Evolutionary conservation across 768 basidiomycete genomes (phyloP), one percentile per base, ranked within the genome.

Genomic region (Coprinopsis sp.): DNA sequence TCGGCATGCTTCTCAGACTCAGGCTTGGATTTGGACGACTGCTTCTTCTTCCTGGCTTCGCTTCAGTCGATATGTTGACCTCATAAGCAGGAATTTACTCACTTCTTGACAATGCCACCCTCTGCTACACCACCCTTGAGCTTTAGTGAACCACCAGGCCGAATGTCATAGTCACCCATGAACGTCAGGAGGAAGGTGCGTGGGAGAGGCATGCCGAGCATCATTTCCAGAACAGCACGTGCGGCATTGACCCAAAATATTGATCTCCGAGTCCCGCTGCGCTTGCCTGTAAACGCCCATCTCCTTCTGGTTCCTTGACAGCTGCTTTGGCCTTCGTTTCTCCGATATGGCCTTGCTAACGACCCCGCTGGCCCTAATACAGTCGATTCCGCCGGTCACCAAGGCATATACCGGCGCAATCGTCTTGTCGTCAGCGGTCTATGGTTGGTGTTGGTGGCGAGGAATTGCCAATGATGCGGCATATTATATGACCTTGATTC

Each of bases 131-230:
- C 81, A n/a, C 87, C 81, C 70, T 92, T 94, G 59, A 94, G 76
- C 65, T 91, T 94, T 63, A 94, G 85, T 54, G 88, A 82, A 61
- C 91, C 91, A 38, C 89, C 87, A 46, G 88, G 83, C 63, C 82
- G 82, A 66, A 87, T 73, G 69, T 87, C 81, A 66, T 94, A 93
- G 65, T 87, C 88, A 47, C 84, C 82, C 86, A 91, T 91, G 67
- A 54, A 47, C 47, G 60, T 49, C 46, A 40, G 44, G 55, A 59
- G 54, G 33, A 33, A 31, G 25, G 39, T 44, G 45, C 29, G 31
- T 13, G 44, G 18, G 37, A 28, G 42, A 28, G 33, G 18, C 18
- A 29, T 29, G 25, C 28, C 11, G 25, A 18, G 25, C 42, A n/a
- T 29, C 36, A 6, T 30, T 43, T 21, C 16, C 47, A 54, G 21